Evolutionary conservation across 2,329 filamentous ascomycete genomes (phyloP).

Genomic region (Pleochaeta shiraiana): DNA sequence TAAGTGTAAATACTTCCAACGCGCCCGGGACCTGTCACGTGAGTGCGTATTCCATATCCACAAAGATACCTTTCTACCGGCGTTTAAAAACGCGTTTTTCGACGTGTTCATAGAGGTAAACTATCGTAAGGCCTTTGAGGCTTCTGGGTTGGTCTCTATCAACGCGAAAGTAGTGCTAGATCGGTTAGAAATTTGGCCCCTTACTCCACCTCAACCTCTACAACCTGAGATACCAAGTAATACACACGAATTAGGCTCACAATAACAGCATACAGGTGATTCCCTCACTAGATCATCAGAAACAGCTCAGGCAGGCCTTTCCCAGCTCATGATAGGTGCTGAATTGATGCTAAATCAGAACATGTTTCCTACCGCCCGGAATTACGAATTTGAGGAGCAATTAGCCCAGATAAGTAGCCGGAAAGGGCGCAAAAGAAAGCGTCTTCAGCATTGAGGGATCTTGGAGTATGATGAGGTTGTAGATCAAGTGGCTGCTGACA

Average conservation of each 20-base stretch:
- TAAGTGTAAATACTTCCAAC: constrained; percentile 17
- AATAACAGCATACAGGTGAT: too few relatives aligned
- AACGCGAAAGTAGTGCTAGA: too few relatives aligned
- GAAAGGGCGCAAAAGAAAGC: neutral
- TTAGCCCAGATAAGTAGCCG: neutral
- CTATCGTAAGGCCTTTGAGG: neutral
- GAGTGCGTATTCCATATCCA: neutral
- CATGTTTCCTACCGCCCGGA: neutral
- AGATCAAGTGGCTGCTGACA: neutral
- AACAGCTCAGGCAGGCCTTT: too few relatives aligned
- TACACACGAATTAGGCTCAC: too few relatives aligned
- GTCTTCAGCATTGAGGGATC: neutral
- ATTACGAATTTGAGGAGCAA: neutral
- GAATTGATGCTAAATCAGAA: too few relatives aligned
- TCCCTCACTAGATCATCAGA: too few relatives aligned
- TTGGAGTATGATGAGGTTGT: neutral
- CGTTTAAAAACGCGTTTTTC: neutral
- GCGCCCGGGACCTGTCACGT: constrained; percentile 2
- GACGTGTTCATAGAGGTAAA: neutral
- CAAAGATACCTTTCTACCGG: neutral
- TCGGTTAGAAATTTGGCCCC: neutral
- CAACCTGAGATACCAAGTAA: too few relatives aligned
- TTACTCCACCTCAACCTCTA: neutral
- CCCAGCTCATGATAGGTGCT: too few relatives aligned
- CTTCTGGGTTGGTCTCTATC: too few relatives aligned